Percentiles rank a stretch among this genome's conserved stretches.
Evolutionary conservation across 805 yeast genomes (phyloP).

Genomic region (Metschnikowia bowlesiae): DNA sequence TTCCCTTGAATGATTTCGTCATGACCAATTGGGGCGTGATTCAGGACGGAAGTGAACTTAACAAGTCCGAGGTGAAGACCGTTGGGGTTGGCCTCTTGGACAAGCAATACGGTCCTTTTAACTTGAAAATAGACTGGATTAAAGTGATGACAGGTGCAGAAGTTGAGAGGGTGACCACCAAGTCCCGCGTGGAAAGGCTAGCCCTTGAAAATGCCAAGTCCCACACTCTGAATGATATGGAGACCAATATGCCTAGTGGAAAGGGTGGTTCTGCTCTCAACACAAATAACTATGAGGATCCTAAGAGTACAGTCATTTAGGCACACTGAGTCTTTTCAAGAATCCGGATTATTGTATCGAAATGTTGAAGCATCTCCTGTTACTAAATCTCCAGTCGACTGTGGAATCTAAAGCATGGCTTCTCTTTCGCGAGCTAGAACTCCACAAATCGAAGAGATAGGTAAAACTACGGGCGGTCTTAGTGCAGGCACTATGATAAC

Average conservation of each 20-base stretch:
- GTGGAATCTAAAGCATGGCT: too few relatives aligned
- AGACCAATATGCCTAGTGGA: slow-evolving; percentile 19
- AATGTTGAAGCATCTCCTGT: background rate
- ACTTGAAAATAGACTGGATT: slow-evolving; percentile 65
- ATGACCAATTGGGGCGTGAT: slow-evolving; percentile 76
- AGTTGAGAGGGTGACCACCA: slow-evolving; percentile 37
- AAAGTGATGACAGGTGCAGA: slow-evolving; percentile 61
- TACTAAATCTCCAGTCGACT: background rate
- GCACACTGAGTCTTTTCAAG: background rate
- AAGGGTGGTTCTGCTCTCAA: slow-evolving; percentile 28
- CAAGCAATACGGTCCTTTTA: slow-evolving; percentile 71
- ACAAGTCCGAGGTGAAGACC: slow-evolving; percentile 61
- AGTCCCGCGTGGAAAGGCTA: slow-evolving; percentile 26
- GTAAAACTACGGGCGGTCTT: background rate
- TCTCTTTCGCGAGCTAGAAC: background rate
- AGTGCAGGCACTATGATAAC: slow-evolving; percentile 3
- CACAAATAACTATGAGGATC: slow-evolving; percentile 25
- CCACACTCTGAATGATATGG: slow-evolving; percentile 13
- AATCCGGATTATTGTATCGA: background rate
- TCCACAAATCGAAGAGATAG: background rate
- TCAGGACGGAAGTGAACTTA: slow-evolving; percentile 49
- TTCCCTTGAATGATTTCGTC: slow-evolving; percentile 74
- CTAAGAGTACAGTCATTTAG: slow-evolving; percentile 32
- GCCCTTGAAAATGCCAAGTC: slow-evolving; percentile 11
- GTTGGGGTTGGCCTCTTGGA: slow-evolving; percentile 78